phyloP scores from a whole-genome alignment of 371 early-diverging fungal species.

The Circinella umbellata region DNA sequence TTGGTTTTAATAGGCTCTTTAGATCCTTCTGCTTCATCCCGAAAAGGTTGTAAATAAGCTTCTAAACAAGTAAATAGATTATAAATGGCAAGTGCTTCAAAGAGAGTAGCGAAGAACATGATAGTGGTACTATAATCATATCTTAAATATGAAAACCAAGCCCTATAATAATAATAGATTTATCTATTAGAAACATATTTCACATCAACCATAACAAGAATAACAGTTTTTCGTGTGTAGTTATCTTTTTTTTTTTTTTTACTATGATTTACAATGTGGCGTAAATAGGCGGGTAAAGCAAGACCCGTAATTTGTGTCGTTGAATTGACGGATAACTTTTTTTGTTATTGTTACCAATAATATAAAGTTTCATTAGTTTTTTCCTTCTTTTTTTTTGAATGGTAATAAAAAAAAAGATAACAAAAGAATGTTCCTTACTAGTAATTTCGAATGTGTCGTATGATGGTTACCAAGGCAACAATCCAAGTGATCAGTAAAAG shows the following conservation, averaged over 20 bases:
- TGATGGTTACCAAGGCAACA: constrained; percentile 36
- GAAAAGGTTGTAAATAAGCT: constrained; percentile 49
- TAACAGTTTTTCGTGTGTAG: not conserved
- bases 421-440: constrained; percentile 25
- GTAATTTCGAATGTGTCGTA: constrained; percentile 43
- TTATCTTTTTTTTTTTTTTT: too few relatives aligned
- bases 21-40: constrained; percentile 32
- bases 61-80: constrained; percentile 49
- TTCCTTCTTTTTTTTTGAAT: too few relatives aligned
- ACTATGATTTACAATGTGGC: constrained; percentile 28
- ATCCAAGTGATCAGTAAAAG: constrained; percentile 39
- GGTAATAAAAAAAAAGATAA: not conserved
- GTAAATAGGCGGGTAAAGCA: constrained; percentile 53
- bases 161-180: constrained; percentile 6
- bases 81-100: constrained; percentile 56
- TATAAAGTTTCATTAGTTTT: constrained; percentile 3
- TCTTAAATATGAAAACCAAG: constrained; percentile 54
- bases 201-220: not conserved
- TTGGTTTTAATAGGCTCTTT: constrained; percentile 42
- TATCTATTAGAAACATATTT: not conserved
- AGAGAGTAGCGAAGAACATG: constrained; percentile 52
- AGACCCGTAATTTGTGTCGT: constrained; percentile 52
- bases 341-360: not conserved
- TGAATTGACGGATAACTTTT: constrained; percentile 45
- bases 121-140: constrained; percentile 54